Conservation (phyloP, 2,329 filamentous ascomycete species). For the Fusarium liriodendri region DNA sequence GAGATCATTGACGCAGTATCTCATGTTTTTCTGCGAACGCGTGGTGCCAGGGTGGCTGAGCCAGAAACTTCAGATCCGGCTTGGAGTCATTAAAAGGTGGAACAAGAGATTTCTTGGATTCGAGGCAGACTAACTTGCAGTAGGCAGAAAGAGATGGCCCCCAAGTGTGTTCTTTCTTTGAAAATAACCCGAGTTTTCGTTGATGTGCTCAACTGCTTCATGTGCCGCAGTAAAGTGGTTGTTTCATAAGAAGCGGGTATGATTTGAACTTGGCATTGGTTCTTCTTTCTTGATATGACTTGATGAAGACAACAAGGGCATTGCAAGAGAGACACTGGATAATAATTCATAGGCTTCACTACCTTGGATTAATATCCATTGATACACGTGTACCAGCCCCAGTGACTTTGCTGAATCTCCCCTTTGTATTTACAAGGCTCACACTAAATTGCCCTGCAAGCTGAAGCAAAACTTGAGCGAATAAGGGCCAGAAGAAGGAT, state of each 20-base stretch:
- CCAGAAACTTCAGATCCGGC: no score
- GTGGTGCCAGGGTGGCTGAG: no score
- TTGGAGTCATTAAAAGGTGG: no score
- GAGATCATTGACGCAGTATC: no score
- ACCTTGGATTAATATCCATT: background rate
- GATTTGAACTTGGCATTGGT: background rate
- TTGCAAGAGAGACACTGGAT: background rate
- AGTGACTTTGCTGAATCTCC: background rate
- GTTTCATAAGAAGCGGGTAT: background rate
- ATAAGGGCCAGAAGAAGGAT: background rate
- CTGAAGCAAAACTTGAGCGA: background rate
- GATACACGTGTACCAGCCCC: background rate
- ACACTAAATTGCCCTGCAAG: background rate
- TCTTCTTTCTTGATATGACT: background rate
- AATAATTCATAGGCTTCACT: background rate
- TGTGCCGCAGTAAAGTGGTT: background rate
- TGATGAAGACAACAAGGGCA: background rate
- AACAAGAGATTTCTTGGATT: background rate
- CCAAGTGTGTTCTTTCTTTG: background rate
- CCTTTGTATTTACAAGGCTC: background rate
- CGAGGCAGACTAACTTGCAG: no score
- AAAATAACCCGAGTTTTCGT: background rate
- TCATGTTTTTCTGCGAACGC: no score
- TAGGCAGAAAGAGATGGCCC: no score
- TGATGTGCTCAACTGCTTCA: background rate